Evolutionary conservation across 2,329 filamentous ascomycete species (phyloP).

Genomic region (Teratosphaeria zuluensis): DNA sequence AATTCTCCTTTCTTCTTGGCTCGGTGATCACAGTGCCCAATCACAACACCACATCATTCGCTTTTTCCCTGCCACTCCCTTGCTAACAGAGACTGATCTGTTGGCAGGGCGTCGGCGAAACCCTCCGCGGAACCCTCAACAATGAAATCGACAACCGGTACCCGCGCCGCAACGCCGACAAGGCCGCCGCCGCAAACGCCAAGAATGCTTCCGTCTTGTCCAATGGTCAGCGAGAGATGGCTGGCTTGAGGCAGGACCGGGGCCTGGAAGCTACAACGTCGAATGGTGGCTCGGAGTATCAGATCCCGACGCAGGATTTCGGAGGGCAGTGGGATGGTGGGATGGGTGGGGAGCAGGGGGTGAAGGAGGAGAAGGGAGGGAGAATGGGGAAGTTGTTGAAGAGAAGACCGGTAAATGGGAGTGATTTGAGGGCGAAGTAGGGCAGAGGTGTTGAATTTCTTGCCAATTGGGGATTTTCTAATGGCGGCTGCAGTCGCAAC

Average conservation of each 20-base stretch:
- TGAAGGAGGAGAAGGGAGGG: neutral
- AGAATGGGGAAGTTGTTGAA: constrained; percentile 3
- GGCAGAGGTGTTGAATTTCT: neutral
- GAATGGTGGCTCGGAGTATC: neutral
- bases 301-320: neutral
- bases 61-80: neutral
- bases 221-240: constrained; percentile 18
- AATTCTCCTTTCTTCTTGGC: neutral
- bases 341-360: neutral
- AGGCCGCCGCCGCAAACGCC: constrained; percentile 15
- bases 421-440: neutral
- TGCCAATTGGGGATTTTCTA: too few species aligned
- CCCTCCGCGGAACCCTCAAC: constrained; percentile 23
- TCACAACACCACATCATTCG: neutral
- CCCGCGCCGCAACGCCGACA: constrained; percentile 19
- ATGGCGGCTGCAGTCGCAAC: too few species aligned
- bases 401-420: neutral
- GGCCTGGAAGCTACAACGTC: neutral
- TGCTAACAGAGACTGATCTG: neutral
- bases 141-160: constrained; percentile 22
- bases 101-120: constrained; percentile 24
- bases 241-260: neutral
- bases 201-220: constrained; percentile 21
- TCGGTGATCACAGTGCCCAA: neutral
- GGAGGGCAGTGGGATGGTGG: neutral